These are phyloP conservation scores for Cadophora sp. DNA, from an alignment of 2,329 filamentous ascomycete genomes.

Conservation along the genomic window DNA sequence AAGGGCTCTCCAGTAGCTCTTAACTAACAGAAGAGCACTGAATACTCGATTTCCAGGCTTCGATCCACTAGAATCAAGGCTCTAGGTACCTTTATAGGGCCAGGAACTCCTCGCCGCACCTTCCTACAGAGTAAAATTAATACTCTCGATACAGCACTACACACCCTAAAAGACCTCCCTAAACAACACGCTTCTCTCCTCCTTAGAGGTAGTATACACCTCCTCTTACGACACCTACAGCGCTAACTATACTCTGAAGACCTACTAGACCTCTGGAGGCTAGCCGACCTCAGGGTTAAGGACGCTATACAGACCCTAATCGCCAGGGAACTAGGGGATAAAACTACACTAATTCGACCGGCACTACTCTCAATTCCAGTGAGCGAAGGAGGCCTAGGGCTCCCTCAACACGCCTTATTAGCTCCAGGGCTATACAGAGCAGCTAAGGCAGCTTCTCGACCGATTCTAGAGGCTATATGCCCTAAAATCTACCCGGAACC, in stretches of 20 bases:
- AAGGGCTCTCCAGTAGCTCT: too few relatives aligned
- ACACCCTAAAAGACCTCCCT: neutral
- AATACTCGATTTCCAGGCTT: too few relatives aligned
- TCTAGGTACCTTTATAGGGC: too few relatives aligned
- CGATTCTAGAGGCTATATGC: neutral
- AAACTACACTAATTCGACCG: neutral
- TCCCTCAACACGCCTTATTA: conserved; percentile 1
- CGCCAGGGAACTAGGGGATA: neutral
- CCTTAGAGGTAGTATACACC: neutral
- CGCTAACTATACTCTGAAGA: neutral
- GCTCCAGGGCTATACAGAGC: neutral
- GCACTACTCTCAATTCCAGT: neutral
- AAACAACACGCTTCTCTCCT: neutral
- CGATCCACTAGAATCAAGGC: too few relatives aligned
- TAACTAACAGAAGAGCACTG: too few relatives aligned
- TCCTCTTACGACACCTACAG: neutral
- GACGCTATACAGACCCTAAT: neutral
- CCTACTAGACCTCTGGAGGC: neutral
- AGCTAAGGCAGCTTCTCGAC: neutral
- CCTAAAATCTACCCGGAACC: neutral
- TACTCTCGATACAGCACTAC: too few relatives aligned
- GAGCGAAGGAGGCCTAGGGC: neutral
- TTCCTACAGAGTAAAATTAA: too few relatives aligned
- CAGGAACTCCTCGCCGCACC: too few relatives aligned
- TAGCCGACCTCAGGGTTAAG: neutral